Evolutionary conservation across 306 rosid genomes (phyloP), one percentile per base, ranked within the genome.

Genomic region (Cicer judaicum): DNA sequence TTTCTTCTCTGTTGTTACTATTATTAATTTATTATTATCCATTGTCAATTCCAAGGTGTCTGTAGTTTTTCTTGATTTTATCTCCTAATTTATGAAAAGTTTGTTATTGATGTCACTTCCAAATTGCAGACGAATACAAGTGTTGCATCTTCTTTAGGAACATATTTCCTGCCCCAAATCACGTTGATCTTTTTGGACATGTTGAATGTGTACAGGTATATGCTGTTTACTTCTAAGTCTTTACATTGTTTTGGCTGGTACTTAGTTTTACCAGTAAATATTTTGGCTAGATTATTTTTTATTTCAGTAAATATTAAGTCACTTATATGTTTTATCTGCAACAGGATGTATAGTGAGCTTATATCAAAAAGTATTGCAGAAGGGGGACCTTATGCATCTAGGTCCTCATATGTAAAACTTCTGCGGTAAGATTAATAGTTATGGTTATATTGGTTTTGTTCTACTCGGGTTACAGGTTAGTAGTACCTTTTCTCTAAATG

Each of bases 261-360:
- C 43, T 34, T 8, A 38, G 50, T 60, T 7, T 60, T 60, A 24
- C 43, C 62, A 41, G 19, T 14, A 47, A 57, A 16, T 40, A 29
- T 18, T 54, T 49, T 69, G 72, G 55, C 42, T 56, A 18, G 44
- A 42, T 50, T 61, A 6, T 18, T 13, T 43, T 16, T 64, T 19
- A 12, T 29, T 21, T 29, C 18, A n/a, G 16, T 42, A 50, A 72
- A 64, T 66, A 11, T 16, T 77, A 64, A 76, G 40, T 42, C 7
- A 13, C 11, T 11, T 53, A 40, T 73, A 9, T n/a, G 7, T 68
- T 57, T 36, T 70, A 5, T 18, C 43, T 79, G 49, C 16, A 72
- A 79, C 96, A 95, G 99, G 84, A 95, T 95, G 99, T 95, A 95
- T 80, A 95, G 99, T 70, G 99, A 95, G 78, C 98, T 95, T 80